phyloP scores from a whole-genome alignment of 1,284 basidiomycete genomes.

The Apiotrichum gracile region DNA sequence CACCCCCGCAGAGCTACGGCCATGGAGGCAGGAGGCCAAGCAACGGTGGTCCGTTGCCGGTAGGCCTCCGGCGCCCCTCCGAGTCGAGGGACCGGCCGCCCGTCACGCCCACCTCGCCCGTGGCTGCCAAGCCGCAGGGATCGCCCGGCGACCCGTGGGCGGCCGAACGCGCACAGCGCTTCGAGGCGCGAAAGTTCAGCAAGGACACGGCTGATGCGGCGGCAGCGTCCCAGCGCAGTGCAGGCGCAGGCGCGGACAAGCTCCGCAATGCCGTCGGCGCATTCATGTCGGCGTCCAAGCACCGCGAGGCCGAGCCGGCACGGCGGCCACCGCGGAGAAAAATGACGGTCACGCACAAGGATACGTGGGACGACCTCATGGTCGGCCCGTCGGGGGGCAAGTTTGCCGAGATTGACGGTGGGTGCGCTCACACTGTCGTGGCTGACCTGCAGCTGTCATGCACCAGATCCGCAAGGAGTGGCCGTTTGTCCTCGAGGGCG shows the following conservation, averaged over 20 bases:
- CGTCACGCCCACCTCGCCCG: background rate
- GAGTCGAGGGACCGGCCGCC: background rate
- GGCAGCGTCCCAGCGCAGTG: constrained; percentile 5
- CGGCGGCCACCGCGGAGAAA: constrained; percentile 10
- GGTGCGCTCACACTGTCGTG: constrained; percentile 4
- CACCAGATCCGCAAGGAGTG: constrained; percentile 81
- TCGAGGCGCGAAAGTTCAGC: constrained; percentile 27
- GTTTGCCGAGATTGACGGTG: constrained; percentile 46
- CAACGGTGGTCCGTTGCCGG: background rate
- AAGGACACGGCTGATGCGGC: constrained; percentile 19
- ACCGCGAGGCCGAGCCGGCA: background rate
- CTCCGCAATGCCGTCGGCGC: constrained; percentile 39
- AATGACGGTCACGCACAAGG: constrained; percentile 14
- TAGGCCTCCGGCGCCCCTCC: background rate
- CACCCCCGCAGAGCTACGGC: background rate
- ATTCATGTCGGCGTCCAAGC: constrained; percentile 32
- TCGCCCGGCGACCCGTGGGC: constrained; percentile 33
- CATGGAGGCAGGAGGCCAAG: background rate
- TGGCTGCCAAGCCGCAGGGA: background rate
- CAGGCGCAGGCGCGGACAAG: constrained; percentile 12
- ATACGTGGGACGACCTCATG: constrained; percentile 22
- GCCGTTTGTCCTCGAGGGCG: constrained; percentile 77
- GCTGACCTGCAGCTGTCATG: constrained; percentile 59
- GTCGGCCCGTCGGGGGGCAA: constrained; percentile 27
- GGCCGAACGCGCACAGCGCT: constrained; percentile 31